Percentiles rank a stretch among this genome's conserved stretches.
Conservation (phyloP, 2,329 filamentous ascomycete genomes). For the Xylariales sp. region DNA sequence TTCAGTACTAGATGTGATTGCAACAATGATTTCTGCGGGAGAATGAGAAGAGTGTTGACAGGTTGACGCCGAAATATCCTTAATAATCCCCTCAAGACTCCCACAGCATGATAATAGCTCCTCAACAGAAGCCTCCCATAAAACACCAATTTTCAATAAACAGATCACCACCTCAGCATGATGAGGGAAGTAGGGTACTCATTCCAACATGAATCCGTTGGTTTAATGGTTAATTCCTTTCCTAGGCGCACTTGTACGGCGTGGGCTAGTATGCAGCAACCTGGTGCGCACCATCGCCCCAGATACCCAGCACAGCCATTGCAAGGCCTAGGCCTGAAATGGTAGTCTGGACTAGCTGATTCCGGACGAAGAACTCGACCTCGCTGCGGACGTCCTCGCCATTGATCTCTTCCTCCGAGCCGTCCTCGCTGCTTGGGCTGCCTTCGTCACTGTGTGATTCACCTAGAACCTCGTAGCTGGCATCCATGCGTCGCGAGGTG, state of each 20-base stretch:
- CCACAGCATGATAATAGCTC: conserved; percentile 10
- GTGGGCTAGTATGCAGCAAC: conserved; percentile 30
- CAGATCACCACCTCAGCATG: neutral
- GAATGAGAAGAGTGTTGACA: conserved; percentile 6
- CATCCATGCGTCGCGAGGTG: conserved; percentile 67
- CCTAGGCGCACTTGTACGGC: conserved; percentile 40
- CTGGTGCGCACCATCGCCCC: conserved; percentile 67
- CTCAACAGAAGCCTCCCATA: conserved; percentile 4
- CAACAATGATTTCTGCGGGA: neutral
- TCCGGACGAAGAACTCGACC: conserved; percentile 66
- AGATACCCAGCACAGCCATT: conserved; percentile 73
- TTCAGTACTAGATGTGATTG: conserved; percentile 6
- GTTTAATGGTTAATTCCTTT: neutral
- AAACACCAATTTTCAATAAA: conserved; percentile 22
- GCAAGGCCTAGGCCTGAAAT: conserved; percentile 68
- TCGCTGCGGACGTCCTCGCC: conserved; percentile 70
- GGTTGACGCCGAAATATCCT: conserved; percentile 12
- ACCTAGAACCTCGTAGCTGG: conserved; percentile 76
- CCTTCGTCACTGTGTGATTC: conserved; percentile 63
- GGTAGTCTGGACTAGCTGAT: conserved; percentile 65
- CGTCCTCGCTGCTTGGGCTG: conserved; percentile 54
- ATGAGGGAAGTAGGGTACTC: neutral
- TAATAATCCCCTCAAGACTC: conserved; percentile 31
- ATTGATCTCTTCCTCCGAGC: conserved; percentile 61
- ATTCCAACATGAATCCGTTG: conserved; percentile 1